A percentile compares a stretch with the other conserved stretches of the same genome.
phyloP scores from a whole-genome alignment of 192 early-diverging fungal genomes.

The Radiomyces spectabilis region DNA sequence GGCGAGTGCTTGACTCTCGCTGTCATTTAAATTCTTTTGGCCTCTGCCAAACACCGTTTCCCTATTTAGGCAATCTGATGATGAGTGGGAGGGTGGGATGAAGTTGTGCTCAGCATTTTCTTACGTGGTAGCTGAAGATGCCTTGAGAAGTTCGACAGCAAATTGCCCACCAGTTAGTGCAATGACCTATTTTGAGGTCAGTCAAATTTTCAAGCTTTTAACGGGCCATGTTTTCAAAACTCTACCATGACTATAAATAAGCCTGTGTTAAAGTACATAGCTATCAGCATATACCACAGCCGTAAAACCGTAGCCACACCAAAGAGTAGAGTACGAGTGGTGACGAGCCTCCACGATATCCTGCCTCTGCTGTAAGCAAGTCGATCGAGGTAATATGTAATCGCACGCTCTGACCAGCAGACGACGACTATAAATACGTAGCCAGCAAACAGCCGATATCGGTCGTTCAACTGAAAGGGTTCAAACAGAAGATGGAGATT shows the following conservation, averaged over 20 bases:
- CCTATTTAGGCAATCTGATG: too few species aligned
- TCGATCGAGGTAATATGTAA: conserved; percentile 9
- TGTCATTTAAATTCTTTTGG: not conserved
- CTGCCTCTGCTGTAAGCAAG: not conserved
- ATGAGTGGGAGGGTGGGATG: too few species aligned
- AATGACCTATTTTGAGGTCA: not conserved
- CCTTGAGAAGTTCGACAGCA: conserved; percentile 3
- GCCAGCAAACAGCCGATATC: not conserved
- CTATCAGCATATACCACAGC: conserved; percentile 29
- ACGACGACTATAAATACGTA: conserved; percentile 13
- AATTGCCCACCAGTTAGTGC: conserved; percentile 10
- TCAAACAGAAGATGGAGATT: conserved; percentile 14
- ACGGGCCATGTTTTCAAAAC: not conserved
- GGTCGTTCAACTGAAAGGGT: not conserved
- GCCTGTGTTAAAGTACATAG: conserved; percentile 34
- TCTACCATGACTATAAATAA: conserved; percentile 23
- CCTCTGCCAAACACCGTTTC: not conserved
- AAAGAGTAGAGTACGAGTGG: conserved; percentile 4
- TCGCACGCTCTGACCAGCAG: conserved; percentile 9
- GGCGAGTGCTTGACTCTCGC: not conserved
- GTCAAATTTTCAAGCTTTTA: not conserved
- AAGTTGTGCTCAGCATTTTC: not conserved
- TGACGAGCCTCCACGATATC: not conserved
- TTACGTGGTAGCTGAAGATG: not conserved
- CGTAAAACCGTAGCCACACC: conserved; percentile 19